A percentile compares a stretch with the other conserved stretches of the same genome.
Conservation (phyloP, 2,329 filamentous ascomycete genomes). For the Fusarium verticillioides region DNA sequence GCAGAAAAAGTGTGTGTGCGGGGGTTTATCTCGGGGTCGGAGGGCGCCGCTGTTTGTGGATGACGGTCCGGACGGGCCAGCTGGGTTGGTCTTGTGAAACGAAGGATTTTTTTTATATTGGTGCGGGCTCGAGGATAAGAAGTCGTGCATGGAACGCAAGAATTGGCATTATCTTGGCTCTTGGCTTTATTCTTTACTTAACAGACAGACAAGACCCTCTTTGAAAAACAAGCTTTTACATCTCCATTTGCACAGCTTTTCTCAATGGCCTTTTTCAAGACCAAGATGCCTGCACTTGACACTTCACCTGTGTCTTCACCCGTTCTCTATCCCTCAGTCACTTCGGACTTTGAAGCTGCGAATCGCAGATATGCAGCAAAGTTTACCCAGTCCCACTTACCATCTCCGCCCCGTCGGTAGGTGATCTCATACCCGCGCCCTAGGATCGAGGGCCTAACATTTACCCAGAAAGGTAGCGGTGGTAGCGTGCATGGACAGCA, state of each 20-base stretch:
- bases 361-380: constrained; percentile 37
- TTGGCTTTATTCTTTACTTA: background rate
- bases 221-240: background rate
- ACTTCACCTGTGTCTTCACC: background rate
- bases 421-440: background rate
- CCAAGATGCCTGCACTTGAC: constrained; percentile 19
- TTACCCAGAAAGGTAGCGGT: constrained; percentile 48
- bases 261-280: background rate
- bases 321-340: constrained; percentile 19
- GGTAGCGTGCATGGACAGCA: constrained; percentile 86
- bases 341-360: constrained; percentile 37
- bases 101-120: background rate
- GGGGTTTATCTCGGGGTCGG: constrained; percentile 33
- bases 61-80: constrained; percentile 26
- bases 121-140: constrained; percentile 16
- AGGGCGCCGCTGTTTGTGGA: constrained; percentile 19
- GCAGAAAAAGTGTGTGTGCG: constrained; percentile 4
- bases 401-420: constrained; percentile 42
- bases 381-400: constrained; percentile 36
- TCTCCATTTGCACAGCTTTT: accelerated
- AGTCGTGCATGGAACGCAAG: constrained; percentile 11
- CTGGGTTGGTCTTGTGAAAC: background rate
- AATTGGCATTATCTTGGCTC: constrained; percentile 12
- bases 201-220: constrained; percentile 8
- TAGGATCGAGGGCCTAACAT: constrained; percentile 29